Conservation (phyloP, 768 basidiomycete genomes). For the Amanita pseudoporphyria region DNA sequence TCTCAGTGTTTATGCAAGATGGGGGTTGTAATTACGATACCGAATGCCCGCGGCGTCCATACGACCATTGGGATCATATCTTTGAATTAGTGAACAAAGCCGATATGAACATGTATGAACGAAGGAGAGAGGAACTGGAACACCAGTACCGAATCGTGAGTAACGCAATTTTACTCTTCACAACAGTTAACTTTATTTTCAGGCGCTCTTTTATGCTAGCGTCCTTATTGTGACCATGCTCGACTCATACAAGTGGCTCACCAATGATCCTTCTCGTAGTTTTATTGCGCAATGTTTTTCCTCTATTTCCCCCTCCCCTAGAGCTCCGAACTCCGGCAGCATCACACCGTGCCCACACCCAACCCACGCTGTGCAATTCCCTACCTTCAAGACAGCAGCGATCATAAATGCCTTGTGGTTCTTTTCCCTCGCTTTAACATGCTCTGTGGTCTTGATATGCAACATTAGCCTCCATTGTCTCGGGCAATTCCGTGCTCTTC, state of each 20-base stretch:
- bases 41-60: not conserved
- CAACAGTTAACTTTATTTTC: not conserved
- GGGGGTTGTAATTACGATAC: not conserved
- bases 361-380: not conserved
- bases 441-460: not conserved
- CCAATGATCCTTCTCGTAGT: not conserved
- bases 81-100: not conserved
- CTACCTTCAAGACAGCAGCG: not conserved
- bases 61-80: not conserved
- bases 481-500: not conserved
- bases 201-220: not conserved
- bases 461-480: not conserved
- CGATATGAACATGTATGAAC: not conserved
- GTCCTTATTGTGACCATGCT: not conserved
- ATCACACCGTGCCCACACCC: too few species aligned
- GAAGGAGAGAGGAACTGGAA: not conserved
- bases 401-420: not conserved
- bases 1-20: not conserved
- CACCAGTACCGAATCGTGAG: not conserved
- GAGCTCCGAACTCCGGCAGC: not conserved
- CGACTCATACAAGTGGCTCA: constrained; percentile 4
- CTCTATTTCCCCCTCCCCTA: not conserved
- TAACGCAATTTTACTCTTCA: not conserved
- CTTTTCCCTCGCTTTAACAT: not conserved
- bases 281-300: not conserved